Evolutionary conservation across 2,329 filamentous ascomycete genomes (phyloP), one percentile per base, ranked within the genome.

Genomic region (Colletotrichum melonis): DNA sequence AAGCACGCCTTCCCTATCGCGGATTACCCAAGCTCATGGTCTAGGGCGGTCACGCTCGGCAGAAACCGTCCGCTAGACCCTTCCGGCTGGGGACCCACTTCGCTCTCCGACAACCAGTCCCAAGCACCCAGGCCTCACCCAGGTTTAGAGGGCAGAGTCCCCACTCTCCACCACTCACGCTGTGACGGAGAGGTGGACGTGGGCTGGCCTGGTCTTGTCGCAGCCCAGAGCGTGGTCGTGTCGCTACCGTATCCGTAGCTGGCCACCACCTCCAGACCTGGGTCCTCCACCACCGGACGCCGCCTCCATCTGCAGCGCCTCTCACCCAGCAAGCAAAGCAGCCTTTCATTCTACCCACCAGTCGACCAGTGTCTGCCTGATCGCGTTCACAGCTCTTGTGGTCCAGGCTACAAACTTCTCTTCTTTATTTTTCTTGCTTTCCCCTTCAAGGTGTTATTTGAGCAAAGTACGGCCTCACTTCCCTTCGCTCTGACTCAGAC

Each of bases 401-500:
- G 24, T 62, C 55, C 42, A 60, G 70, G 60, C 55, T 56, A 68
- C 56, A n/a, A 76, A 38, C 35, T 59, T 35, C 28, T 63, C 52
- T n/a, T 58, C 72, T 73, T 66, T 35, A 26, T n/a, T 28, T 28
- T 35, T 62, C 55, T 42, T 35, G 30, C 63, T 72, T 63, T 62
- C 19, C 42, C 28, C 42, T 59, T 35, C 56, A 24, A 32, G 63
- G 42, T 55, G 42, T 55, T 28, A 55, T 42, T 65, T 60, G 54
- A 49, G 42, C 42, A 22, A 49, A 49, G 42, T 49, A 60, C 55
- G 58, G 26, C 35, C 46, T 49, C 28, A 22, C 24, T 63, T 58
- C 54, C 54, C 24, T 60, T 62, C 32, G 38, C 55, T 73, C 67
- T 71, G 71, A 73, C 60, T 73, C 71, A 71, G 71, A 70, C 67